These are phyloP conservation scores for Paecilomyces formosus DNA, from an alignment of 2,329 filamentous ascomycete genomes.

Conservation along the genomic window DNA sequence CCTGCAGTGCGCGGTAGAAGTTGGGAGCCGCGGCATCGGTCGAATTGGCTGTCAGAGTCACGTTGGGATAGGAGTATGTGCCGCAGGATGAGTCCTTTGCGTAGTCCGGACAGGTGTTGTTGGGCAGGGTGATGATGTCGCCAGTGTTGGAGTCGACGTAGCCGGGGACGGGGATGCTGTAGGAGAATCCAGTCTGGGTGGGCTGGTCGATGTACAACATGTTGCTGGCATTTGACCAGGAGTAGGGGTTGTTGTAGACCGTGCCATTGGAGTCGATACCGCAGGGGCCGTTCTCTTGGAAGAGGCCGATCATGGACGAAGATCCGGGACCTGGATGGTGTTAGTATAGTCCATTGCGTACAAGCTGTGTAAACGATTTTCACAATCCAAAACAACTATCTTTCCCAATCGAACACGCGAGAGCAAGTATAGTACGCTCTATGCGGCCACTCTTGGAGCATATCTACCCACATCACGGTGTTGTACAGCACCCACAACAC, in stretches of 20 bases:
- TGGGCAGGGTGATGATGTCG: neutral
- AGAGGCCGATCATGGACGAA: constrained; percentile 50
- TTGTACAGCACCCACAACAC: too few relatives aligned
- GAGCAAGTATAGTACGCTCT: neutral
- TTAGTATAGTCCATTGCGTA: neutral
- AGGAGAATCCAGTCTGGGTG: neutral
- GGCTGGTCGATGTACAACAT: constrained; percentile 56
- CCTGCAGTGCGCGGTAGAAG: constrained; percentile 56
- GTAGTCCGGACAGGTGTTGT: neutral
- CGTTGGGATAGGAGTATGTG: constrained; percentile 48
- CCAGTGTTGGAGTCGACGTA: neutral
- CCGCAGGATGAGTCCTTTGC: constrained; percentile 38
- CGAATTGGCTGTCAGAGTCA: constrained; percentile 45
- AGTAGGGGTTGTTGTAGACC: constrained; percentile 47
- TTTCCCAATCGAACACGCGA: neutral
- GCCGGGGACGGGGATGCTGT: neutral
- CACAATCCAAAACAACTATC: neutral
- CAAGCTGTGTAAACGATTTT: neutral
- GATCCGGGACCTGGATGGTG: constrained; percentile 44
- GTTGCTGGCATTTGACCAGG: constrained; percentile 57
- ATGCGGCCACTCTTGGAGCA: neutral
- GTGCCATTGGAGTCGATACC: constrained; percentile 43
- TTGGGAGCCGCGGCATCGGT: constrained; percentile 49
- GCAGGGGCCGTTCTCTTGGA: constrained; percentile 48
- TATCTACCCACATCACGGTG: too few relatives aligned